Evolutionary conservation across 495 filamentous ascomycete species (phyloP).

Genomic region (Penicillium verhagenii): DNA sequence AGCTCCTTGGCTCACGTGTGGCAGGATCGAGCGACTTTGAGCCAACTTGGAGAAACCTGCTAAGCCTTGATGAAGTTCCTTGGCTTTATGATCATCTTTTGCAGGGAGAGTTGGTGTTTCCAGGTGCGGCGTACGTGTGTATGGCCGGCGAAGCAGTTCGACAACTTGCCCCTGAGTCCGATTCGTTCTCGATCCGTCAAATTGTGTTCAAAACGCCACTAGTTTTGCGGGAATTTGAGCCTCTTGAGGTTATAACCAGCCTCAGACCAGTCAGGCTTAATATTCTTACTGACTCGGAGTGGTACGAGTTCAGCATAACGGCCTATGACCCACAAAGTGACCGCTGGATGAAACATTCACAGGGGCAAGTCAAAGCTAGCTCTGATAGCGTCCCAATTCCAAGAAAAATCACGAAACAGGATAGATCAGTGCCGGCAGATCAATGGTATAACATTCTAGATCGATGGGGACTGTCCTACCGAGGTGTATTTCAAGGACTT

Average conservation of each 20-base stretch:
- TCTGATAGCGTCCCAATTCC: neutral
- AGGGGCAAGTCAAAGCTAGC: conserved; percentile 30
- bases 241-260: conserved; percentile 41
- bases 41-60: neutral
- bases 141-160: neutral
- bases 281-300: conserved; percentile 33
- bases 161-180: no score
- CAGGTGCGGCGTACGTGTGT: neutral
- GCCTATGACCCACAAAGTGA: conserved; percentile 38
- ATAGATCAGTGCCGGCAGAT: conserved; percentile 8
- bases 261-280: conserved; percentile 34
- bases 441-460: conserved; percentile 37
- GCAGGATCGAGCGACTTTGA: neutral
- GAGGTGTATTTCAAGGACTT: conserved; percentile 28
- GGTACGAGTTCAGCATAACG: conserved; percentile 46
- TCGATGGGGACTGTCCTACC: conserved; percentile 37
- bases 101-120: neutral
- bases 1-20: neutral
- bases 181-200: neutral
- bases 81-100: neutral
- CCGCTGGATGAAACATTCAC: conserved; percentile 44
- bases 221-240: conserved; percentile 39
- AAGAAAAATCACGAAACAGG: neutral
- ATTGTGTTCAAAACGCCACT: conserved; percentile 22
- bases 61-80: neutral